Percentiles rank a stretch among this genome's conserved stretches.
Conservation (phyloP, 352 stramenopile species). For the Pythium apleroticum region DNA sequence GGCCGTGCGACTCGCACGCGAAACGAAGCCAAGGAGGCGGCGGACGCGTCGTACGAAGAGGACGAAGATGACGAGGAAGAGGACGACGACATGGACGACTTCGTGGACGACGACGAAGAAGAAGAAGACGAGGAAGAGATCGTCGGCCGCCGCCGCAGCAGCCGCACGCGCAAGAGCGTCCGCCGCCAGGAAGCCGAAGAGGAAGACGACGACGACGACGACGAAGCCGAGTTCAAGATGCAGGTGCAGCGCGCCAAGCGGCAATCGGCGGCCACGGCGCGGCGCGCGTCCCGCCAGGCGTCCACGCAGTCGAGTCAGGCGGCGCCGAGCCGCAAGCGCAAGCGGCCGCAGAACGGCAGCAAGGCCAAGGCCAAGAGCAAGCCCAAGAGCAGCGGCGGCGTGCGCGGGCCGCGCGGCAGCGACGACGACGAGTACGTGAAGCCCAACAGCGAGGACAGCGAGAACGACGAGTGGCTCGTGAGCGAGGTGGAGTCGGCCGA, state of each 20-base stretch:
- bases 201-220: conserved; percentile 29
- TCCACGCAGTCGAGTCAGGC: neutral
- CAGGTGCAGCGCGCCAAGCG: conserved; percentile 18
- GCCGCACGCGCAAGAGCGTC: conserved; percentile 18
- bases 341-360: conserved; percentile 17
- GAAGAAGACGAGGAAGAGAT: conserved; percentile 23
- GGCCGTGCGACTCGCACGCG: neutral
- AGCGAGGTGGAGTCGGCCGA: conserved; percentile 6
- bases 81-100: conserved; percentile 22
- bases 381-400: conserved; percentile 9
- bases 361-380: conserved; percentile 10
- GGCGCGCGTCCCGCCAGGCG: neutral
- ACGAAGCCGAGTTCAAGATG: conserved; percentile 34
- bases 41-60: conserved; percentile 22
- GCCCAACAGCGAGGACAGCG: conserved; percentile 14
- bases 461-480: conserved; percentile 2
- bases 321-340: conserved; percentile 23
- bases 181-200: conserved; percentile 11
- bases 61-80: conserved; percentile 44
- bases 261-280: neutral
- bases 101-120: conserved; percentile 18
- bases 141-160: conserved; percentile 37
- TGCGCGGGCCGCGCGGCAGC: conserved; percentile 5
- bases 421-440: conserved; percentile 22
- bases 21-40: conserved; percentile 9